Evolutionary conservation across 129 eudicot genomes (phyloP), one percentile per base, ranked within the genome.

Genomic region (Sambucus nigra): DNA sequence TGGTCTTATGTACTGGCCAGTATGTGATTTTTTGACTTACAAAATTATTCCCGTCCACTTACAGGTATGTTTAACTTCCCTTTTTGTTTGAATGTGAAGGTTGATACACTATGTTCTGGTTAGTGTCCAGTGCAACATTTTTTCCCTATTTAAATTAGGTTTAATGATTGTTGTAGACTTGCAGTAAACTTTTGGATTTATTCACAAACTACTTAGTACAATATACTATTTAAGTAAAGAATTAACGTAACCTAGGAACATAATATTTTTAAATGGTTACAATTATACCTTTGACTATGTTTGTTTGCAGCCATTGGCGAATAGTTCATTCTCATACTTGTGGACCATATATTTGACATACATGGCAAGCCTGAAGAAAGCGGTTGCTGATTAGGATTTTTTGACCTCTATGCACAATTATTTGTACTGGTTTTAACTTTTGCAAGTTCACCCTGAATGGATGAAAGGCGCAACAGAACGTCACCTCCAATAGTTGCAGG

Each of bases 1-100:
- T 19, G 92, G 92, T 55, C 93, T 86, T 60, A 69, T 86, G 77
- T 86, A 74, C 65, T 86, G 95, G 95, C 95, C 95, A 1, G 20
- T 79, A 38, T 87, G 94, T 42, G 96, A 82, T 59, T 87, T 87
- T 52, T 63, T 82, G 42, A 87, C 94, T 12, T 82, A 70, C 67
- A 86, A 76, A 71, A 48, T 81, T 57, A 22, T 87, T 57, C 85
- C 88, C 0, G 85, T 86, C 60, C 93, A 82, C 55, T 70, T 86
- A 42, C 95, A 86, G 92, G 95, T 79, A 75, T 25, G 27, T 25
- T 55, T 24, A 50, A 5, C 23, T n/a, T n/a, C 51, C 44, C 20
- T 41, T 10, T 31, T 54, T 10, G 5, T 12, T 55, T 55, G 25
- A 54, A 17, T 29, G 13, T 35, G 42, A 32, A 55, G 22, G 23